phyloP scores from a whole-genome alignment of 352 stramenopile genomes.

The Pythium utonaiense region DNA sequence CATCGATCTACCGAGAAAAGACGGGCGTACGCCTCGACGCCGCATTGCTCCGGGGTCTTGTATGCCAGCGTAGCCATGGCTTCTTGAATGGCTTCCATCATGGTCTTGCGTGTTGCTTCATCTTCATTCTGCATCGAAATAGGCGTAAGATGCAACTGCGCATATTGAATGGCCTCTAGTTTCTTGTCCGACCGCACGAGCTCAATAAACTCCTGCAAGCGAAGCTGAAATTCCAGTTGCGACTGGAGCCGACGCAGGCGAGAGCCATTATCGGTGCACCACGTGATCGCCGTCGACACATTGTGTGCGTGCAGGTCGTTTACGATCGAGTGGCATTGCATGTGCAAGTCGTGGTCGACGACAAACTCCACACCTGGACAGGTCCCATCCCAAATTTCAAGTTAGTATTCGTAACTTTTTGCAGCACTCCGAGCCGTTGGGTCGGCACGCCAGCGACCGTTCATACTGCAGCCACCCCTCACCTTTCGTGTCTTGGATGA shows the following conservation, averaged over 20 bases:
- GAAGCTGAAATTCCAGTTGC: constrained; percentile 65
- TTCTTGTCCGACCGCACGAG: constrained; percentile 67
- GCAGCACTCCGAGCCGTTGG: not conserved
- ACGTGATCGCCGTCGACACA: constrained; percentile 49
- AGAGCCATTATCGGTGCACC: constrained; percentile 71
- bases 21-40: constrained; percentile 54
- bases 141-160: constrained; percentile 53
- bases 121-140: constrained; percentile 68
- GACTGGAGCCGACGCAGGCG: constrained; percentile 68
- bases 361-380: constrained; percentile 49
- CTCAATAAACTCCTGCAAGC: constrained; percentile 76
- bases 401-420: not conserved
- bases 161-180: constrained; percentile 72
- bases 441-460: not conserved
- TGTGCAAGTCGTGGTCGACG: constrained; percentile 61
- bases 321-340: constrained; percentile 50
- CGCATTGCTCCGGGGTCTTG: constrained; percentile 52
- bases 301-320: constrained; percentile 49
- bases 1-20: constrained; percentile 65
- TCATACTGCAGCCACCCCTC: constrained; percentile 2
- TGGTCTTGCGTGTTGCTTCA: constrained; percentile 36
- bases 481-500: constrained; percentile 66
- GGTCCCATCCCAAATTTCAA: not conserved
- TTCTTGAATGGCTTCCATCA: constrained; percentile 63
- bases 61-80: constrained; percentile 78